These are phyloP conservation scores for Spirogloea muscicola DNA, from an alignment of 139 green algal genomes.

Conservation along the genomic window DNA sequence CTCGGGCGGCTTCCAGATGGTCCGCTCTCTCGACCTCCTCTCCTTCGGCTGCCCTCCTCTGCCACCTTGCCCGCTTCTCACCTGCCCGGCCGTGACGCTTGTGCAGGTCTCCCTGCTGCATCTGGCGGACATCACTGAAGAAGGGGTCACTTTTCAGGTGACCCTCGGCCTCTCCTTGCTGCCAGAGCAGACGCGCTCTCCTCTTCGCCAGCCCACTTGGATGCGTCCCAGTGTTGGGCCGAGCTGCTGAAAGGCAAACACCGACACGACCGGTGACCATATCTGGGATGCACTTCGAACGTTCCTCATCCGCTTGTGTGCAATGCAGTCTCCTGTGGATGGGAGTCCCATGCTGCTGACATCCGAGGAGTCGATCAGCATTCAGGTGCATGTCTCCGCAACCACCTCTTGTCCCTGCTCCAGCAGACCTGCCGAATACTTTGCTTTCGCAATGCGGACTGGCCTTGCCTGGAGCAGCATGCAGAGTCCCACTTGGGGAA, in stretches of 20 bases:
- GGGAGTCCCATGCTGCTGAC: slow-evolving; percentile 88
- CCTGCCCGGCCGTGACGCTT: neutral
- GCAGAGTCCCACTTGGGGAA: too few relatives aligned
- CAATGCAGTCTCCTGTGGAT: slow-evolving; percentile 56
- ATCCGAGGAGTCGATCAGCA: slow-evolving; percentile 84
- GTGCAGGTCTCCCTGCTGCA: slow-evolving; percentile 74
- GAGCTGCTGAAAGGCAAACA: too few relatives aligned
- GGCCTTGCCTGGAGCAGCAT: too few relatives aligned
- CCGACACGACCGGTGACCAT: too few relatives aligned
- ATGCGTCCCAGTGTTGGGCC: neutral
- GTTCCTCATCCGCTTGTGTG: too few relatives aligned
- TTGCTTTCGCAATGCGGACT: too few relatives aligned
- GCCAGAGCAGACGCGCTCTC: too few relatives aligned
- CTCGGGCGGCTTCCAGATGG: slow-evolving; percentile 69
- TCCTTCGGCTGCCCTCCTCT: neutral
- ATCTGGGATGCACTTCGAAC: too few relatives aligned
- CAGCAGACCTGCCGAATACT: too few relatives aligned
- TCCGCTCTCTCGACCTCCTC: slow-evolving; percentile 19
- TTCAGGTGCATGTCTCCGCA: slow-evolving; percentile 48
- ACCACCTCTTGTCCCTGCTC: neutral
- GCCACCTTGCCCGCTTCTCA: neutral
- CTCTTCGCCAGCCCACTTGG: too few relatives aligned
- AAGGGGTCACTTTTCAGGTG: slow-evolving; percentile 73
- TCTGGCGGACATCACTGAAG: slow-evolving; percentile 81
- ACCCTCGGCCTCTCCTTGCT: neutral